A percentile compares a stretch with the other conserved stretches of the same genome.
Conservation (phyloP, 1,284 basidiomycete species). For the Athelia psychrophila region DNA sequence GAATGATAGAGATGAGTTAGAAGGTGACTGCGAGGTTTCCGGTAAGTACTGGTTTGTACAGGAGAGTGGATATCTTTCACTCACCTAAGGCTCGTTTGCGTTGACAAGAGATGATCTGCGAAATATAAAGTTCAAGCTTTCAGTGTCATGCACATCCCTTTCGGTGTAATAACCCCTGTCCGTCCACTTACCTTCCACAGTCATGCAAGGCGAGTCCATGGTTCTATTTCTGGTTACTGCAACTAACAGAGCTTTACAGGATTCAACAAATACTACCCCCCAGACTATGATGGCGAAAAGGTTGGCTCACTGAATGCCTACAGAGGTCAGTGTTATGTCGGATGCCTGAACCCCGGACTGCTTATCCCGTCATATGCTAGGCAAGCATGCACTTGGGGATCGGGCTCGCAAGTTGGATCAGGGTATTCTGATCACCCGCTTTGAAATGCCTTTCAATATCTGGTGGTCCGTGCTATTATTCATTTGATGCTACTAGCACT, state of each 20-base stretch:
- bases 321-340: slow-evolving; percentile 45
- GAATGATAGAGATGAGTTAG: slow-evolving; percentile 60
- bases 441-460: slow-evolving; percentile 95
- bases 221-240: not conserved
- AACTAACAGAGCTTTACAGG: slow-evolving; percentile 45
- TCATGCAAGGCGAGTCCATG: slow-evolving; percentile 34
- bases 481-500: not conserved
- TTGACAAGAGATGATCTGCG: slow-evolving; percentile 15
- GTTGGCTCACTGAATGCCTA: slow-evolving; percentile 82
- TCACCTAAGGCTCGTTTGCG: slow-evolving; percentile 17
- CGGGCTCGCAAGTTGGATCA: slow-evolving; percentile 91
- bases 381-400: slow-evolving; percentile 92
- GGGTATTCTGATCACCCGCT: slow-evolving; percentile 91
- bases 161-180: not conserved
- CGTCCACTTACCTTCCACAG: slow-evolving; percentile 4
- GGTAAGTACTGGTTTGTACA: slow-evolving; percentile 4
- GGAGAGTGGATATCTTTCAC: not conserved
- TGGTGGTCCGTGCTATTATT: slow-evolving; percentile 77
- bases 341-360: slow-evolving; percentile 2
- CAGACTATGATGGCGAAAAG: slow-evolving; percentile 84
- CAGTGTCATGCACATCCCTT: not conserved
- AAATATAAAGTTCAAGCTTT: slow-evolving; percentile 24
- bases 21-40: slow-evolving; percentile 61
- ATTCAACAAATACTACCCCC: slow-evolving; percentile 93
- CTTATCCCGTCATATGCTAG: slow-evolving; percentile 44